Evolutionary conservation across 2,329 filamentous ascomycete genomes (phyloP).

Genomic region (Plenodomus biglobosus): DNA sequence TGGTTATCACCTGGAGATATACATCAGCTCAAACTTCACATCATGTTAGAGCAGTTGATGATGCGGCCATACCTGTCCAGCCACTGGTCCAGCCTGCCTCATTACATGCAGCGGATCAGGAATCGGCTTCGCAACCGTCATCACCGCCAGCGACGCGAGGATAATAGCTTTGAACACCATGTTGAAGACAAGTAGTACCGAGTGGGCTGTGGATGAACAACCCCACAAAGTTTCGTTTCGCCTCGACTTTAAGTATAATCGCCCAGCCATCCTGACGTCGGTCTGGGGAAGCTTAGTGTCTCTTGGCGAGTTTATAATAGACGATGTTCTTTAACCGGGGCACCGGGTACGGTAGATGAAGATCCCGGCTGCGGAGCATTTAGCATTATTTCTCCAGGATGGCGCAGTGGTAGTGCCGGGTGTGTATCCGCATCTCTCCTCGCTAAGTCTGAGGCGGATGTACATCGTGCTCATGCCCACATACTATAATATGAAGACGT

Average conservation of each 20-base stretch:
- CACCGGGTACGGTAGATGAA: constrained; percentile 7
- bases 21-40: too few species aligned
- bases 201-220: not conserved
- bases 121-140: constrained; percentile 25
- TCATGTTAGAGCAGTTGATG: too few species aligned
- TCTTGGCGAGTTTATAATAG: constrained; percentile 37
- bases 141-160: constrained; percentile 22
- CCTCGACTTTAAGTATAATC: constrained; percentile 19
- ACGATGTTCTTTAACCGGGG: constrained; percentile 23
- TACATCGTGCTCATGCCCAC: not conserved
- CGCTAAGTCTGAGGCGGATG: not conserved
- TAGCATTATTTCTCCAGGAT: not conserved
- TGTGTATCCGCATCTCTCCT: not conserved
- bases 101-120: constrained; percentile 32
- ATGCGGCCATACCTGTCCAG: constrained; percentile 20
- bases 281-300: constrained; percentile 15
- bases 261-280: constrained; percentile 6
- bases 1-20: constrained; percentile 29
- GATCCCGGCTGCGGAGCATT: constrained; percentile 1
- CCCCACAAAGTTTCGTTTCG: not conserved
- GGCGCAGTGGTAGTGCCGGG: not conserved
- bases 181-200: constrained; percentile 1
- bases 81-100: constrained; percentile 28
- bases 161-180: constrained; percentile 31
- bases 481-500: not conserved